Percentiles rank a stretch among this genome's conserved stretches.
Conservation (phyloP, 2,329 filamentous ascomycete species). For the Aspergillus cejpii region DNA sequence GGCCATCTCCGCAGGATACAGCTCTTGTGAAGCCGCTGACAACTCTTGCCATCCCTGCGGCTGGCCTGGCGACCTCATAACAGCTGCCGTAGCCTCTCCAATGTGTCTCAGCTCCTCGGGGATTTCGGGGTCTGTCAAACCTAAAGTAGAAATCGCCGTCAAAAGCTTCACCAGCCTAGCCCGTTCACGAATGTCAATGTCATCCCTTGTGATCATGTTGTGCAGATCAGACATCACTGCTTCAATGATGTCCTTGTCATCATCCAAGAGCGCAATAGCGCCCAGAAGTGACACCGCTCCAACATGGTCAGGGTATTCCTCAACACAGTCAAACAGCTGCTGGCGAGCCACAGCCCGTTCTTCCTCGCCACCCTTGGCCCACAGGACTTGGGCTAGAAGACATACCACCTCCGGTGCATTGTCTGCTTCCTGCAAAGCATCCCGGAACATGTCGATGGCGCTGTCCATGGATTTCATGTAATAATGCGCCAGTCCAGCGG, state of each 20-base stretch:
- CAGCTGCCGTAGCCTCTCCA: constrained; percentile 63
- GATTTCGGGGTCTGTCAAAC: constrained; percentile 39
- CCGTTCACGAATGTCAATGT: constrained; percentile 57
- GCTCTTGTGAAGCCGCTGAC: constrained; percentile 51
- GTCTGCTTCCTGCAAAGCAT: constrained; percentile 68
- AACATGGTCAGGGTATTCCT: constrained; percentile 66
- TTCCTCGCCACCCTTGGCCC: constrained; percentile 73
- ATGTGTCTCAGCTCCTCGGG: constrained; percentile 47
- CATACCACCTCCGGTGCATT: constrained; percentile 78
- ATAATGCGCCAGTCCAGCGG: constrained; percentile 75
- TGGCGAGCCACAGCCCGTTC: constrained; percentile 70
- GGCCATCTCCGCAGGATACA: constrained; percentile 65
- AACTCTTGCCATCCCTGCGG: constrained; percentile 76
- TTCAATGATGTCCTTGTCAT: constrained; percentile 69
- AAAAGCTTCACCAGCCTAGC: constrained; percentile 67
- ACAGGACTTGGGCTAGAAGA: constrained; percentile 81
- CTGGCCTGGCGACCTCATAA: constrained; percentile 74
- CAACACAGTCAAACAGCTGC: constrained; percentile 72
- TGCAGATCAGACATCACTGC: constrained; percentile 75
- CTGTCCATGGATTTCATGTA: constrained; percentile 59
- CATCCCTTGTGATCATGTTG: constrained; percentile 60
- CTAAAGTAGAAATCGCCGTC: constrained; percentile 61
- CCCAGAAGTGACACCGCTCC: constrained; percentile 75
- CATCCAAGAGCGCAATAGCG: constrained; percentile 73
- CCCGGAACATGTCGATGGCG: constrained; percentile 72